Percentiles rank a stretch among this genome's conserved stretches.
Conservation (phyloP, 345 rosid species). For the Acer negundo region DNA sequence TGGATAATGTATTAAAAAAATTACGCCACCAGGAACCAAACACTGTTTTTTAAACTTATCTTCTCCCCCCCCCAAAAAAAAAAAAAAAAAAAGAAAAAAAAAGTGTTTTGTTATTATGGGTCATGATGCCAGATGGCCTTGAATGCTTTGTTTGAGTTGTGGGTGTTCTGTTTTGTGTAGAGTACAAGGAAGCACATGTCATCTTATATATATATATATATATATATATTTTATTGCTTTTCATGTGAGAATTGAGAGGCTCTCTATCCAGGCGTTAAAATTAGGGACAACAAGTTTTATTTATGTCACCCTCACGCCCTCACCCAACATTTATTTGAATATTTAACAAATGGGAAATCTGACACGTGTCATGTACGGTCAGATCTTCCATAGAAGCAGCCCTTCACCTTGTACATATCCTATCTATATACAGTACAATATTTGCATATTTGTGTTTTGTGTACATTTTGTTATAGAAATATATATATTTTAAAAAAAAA, state of each 20-base stretch:
- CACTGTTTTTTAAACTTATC: not conserved
- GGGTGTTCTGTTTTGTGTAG: not conserved
- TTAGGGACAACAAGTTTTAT: not conserved
- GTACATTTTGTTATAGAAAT: too few species aligned
- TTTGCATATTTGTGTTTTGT: too few species aligned
- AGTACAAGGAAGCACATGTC: constrained; percentile 1
- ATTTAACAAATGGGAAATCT: not conserved
- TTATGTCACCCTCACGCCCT: too few species aligned
- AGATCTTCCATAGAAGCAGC: too few species aligned
- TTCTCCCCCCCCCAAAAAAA: too few species aligned
- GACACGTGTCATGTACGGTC: not conserved
- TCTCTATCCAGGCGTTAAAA: not conserved
- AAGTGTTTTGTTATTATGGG: not conserved
- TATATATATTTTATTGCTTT: too few species aligned
- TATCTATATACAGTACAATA: too few species aligned
- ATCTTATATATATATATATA: not conserved
- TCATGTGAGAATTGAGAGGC: not conserved
- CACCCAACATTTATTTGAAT: not conserved
- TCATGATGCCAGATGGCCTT: not conserved
- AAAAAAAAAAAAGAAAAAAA: too few species aligned
- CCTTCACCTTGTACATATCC: too few species aligned
- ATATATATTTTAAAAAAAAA: too few species aligned
- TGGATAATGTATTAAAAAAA: not conserved
- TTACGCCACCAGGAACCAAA: too few species aligned
- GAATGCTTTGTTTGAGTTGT: not conserved